phyloP scores from a whole-genome alignment of 2,329 filamentous ascomycete genomes.

The Talaromyces rugulosus region DNA sequence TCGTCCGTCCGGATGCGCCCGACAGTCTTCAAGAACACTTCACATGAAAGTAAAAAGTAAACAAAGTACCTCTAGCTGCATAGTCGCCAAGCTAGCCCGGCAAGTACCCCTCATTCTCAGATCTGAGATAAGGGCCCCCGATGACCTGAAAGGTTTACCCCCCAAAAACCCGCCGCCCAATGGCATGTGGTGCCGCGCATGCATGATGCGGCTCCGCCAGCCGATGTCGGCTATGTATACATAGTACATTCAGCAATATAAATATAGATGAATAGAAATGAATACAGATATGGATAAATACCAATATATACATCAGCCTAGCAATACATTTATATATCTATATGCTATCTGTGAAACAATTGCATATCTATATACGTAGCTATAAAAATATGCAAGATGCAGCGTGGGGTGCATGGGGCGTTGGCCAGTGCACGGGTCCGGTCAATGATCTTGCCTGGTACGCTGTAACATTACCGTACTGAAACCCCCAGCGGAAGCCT shows the following conservation, averaged over 20 bases:
- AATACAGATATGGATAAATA: not conserved
- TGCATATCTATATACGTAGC: too few relatives aligned
- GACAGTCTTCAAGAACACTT: not conserved
- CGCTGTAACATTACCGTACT: not conserved
- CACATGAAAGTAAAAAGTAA: not conserved
- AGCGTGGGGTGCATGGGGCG: constrained; percentile 6
- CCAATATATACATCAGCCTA: not conserved
- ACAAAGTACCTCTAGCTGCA: not conserved
- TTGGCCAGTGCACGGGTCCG: not conserved
- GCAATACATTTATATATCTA: not conserved
- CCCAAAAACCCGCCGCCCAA: constrained; percentile 4
- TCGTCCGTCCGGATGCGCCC: not conserved
- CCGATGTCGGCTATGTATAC: constrained; percentile 8
- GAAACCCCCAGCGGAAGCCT: not conserved
- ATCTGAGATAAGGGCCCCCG: not conserved
- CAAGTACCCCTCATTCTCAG: not conserved
- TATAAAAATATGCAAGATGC: not conserved
- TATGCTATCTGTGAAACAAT: not conserved
- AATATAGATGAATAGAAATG: not conserved
- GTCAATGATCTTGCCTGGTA: not conserved
- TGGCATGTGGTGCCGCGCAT: not conserved
- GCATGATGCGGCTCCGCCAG: constrained; percentile 10
- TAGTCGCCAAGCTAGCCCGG: not conserved
- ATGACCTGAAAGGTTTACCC: constrained; percentile 3
- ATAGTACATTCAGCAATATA: not conserved